Evolutionary conservation across 2,329 filamentous ascomycete genomes (phyloP), one percentile per base, ranked within the genome.

Genomic region (Cordyceps tenuipes): DNA sequence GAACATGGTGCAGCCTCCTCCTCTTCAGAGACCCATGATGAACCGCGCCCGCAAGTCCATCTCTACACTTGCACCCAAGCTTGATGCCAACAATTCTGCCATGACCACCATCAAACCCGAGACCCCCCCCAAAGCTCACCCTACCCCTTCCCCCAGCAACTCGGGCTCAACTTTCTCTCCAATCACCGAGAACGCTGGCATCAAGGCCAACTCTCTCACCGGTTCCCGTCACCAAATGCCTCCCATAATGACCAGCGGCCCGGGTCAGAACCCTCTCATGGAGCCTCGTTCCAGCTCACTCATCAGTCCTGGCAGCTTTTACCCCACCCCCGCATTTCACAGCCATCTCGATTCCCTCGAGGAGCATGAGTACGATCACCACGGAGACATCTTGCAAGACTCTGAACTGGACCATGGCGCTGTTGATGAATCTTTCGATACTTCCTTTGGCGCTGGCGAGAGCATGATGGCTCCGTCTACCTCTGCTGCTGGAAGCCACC

Each of bases 271-370:
- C 70, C 70, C 72, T 3, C 70, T 73, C 57, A 72, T 76, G 67
- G 74, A 76, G 26, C 56, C 69, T 41, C 68, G 68, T 56, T 62
- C 73, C 67, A 71, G 70, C 49, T 70, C 74, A 65, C 69, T 75
- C 63, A 41, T 51, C 34, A 73, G 72, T 64, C 70, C 76, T 50
- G 68, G 76, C 62, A 72, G 78, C 57, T 96, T 88, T 75, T 97
- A 96, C 71, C 86, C 89, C 54, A 88, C 90, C 61, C 88, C 90
- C 19, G 77, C 78, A 2, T 97, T 96, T 76, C 91, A 95, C 71
- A 94, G 89, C 73, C 93, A 97, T 73, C 92, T 95, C 75, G 90
- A 95, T 75, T 91, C 96, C 80, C 85, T 97, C 74, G 93, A 97
- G 79, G 91, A 96, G 79, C 91, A 96, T 82, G 93, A 97, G 79